A percentile compares a stretch with the other conserved stretches of the same genome.
Evolutionary conservation across 495 filamentous ascomycete species (phyloP).

Genomic region (Trichoderma erinaceum): DNA sequence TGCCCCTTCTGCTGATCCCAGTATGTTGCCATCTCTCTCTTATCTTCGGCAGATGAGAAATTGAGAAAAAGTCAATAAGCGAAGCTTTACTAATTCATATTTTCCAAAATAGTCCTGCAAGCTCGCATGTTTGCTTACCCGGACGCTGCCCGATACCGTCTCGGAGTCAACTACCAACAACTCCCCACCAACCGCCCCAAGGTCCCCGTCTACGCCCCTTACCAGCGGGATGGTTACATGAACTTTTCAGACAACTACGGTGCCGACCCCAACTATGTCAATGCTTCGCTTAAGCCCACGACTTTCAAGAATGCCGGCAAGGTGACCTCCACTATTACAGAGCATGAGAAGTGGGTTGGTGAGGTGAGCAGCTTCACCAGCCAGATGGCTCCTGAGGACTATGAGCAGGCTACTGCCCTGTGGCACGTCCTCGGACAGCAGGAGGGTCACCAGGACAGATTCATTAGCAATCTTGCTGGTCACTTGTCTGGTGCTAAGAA

Average conservation of each 20-base stretch:
- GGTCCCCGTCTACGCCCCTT: slow-evolving; percentile 36
- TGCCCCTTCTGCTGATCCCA: slow-evolving; percentile 51
- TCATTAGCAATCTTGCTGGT: slow-evolving; percentile 33
- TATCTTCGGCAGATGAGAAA: background rate
- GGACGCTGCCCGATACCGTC: slow-evolving; percentile 59
- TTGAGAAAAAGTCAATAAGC: background rate
- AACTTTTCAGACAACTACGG: slow-evolving; percentile 39
- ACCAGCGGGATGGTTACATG: slow-evolving; percentile 37
- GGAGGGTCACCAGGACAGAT: slow-evolving; percentile 30
- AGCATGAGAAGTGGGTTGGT: slow-evolving; percentile 26
- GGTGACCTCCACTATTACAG: slow-evolving; percentile 15
- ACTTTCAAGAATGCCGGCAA: slow-evolving; percentile 18
- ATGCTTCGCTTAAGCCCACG: slow-evolving; percentile 25
- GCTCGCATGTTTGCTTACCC: slow-evolving; percentile 65
- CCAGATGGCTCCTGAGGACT: slow-evolving; percentile 41
- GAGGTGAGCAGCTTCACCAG: slow-evolving; percentile 25
- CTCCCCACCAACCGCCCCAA: slow-evolving; percentile 37
- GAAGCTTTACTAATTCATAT: background rate
- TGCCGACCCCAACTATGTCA: slow-evolving; percentile 38
- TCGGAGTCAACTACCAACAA: slow-evolving; percentile 61
- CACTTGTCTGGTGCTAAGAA: slow-evolving; percentile 24
- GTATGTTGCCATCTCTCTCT: slow-evolving; percentile 1
- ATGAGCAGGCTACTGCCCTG: slow-evolving; percentile 32
- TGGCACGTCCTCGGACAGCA: slow-evolving; percentile 34
- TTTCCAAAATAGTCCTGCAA: slow-evolving; percentile 47